These are phyloP conservation scores for Globisporangium nunn DNA, from an alignment of 352 stramenopile genomes.

Conservation along the genomic window DNA sequence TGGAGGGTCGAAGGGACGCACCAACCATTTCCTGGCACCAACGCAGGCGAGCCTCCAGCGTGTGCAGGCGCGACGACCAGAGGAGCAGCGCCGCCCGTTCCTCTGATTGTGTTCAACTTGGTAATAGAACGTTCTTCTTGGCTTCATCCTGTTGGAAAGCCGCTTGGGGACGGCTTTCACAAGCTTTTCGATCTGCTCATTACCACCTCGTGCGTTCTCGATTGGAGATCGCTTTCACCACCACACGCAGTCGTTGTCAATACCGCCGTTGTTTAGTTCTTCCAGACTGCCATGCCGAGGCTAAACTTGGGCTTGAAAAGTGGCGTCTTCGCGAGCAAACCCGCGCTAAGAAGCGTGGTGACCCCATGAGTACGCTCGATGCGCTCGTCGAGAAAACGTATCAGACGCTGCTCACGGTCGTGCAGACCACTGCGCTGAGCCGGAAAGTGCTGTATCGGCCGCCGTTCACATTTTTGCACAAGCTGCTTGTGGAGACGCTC, in stretches of 20 bases:
- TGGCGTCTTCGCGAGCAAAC: not conserved
- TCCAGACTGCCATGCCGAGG: too few relatives aligned
- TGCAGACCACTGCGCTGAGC: conserved; percentile 63
- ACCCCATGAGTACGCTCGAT: conserved; percentile 10
- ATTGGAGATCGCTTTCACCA: too few relatives aligned
- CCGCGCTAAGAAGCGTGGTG: not conserved
- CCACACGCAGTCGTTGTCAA: too few relatives aligned
- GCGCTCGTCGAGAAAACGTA: conserved; percentile 59
- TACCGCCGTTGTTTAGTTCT: too few relatives aligned
- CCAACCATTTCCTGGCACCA: conserved; percentile 55
- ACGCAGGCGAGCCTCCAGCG: conserved; percentile 64
- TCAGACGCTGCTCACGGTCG: conserved; percentile 44
- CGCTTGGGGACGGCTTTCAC: too few relatives aligned
- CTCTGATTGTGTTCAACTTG: conserved; percentile 7
- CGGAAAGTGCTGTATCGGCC: conserved; percentile 60
- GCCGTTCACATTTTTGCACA: conserved; percentile 82
- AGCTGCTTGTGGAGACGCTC: conserved; percentile 66
- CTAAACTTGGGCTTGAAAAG: not conserved
- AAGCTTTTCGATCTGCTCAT: too few relatives aligned
- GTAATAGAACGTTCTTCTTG: too few relatives aligned
- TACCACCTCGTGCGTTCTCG: too few relatives aligned
- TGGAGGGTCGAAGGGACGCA: conserved; percentile 15
- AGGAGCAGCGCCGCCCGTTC: conserved; percentile 36
- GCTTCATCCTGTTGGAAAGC: too few relatives aligned
- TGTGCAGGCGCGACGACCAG: conserved; percentile 20